A percentile compares a stretch with the other conserved stretches of the same genome.
Conservation (phyloP, 108 stramenopile species). For the Cylindrotheca closterium region DNA sequence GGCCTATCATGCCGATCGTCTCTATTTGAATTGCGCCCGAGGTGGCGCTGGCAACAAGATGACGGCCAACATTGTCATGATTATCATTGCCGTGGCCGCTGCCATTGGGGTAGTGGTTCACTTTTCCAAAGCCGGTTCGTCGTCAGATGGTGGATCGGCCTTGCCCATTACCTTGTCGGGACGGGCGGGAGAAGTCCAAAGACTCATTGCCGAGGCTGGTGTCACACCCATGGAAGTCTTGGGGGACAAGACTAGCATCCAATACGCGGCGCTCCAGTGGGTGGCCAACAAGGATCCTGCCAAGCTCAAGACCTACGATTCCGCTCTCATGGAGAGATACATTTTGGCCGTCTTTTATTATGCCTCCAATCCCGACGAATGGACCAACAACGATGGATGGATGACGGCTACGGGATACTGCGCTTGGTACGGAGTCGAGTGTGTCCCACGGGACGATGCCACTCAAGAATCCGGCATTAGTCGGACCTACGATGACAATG, state of each 20-base stretch:
- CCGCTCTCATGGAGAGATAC: conserved; percentile 28
- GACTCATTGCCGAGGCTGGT: conserved; percentile 6
- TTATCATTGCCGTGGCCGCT: neutral
- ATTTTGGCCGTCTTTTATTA: conserved; percentile 25
- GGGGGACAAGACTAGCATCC: conserved; percentile 9
- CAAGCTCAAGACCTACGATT: conserved; percentile 5
- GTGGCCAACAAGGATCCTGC: conserved; percentile 19
- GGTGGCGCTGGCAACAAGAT: neutral
- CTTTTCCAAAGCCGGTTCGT: neutral
- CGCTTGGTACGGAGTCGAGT: conserved; percentile 45
- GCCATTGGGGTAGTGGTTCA: conserved; percentile 5
- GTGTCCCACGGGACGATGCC: conserved; percentile 10
- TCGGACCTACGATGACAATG: conserved; percentile 22
- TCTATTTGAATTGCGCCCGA: neutral
- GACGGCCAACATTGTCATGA: neutral
- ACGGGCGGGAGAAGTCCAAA: neutral
- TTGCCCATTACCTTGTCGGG: conserved; percentile 1
- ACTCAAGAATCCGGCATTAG: conserved; percentile 9
- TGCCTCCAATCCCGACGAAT: conserved; percentile 6
- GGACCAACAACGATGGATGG: conserved; percentile 28
- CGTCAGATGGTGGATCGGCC: neutral
- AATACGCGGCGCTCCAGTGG: conserved; percentile 19
- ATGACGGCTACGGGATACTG: conserved; percentile 38
- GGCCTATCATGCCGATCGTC: neutral
- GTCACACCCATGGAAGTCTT: conserved; percentile 13